These are phyloP conservation scores for Conringia planisiliqua DNA, from an alignment of 345 rosid species.

Conservation along the genomic window DNA sequence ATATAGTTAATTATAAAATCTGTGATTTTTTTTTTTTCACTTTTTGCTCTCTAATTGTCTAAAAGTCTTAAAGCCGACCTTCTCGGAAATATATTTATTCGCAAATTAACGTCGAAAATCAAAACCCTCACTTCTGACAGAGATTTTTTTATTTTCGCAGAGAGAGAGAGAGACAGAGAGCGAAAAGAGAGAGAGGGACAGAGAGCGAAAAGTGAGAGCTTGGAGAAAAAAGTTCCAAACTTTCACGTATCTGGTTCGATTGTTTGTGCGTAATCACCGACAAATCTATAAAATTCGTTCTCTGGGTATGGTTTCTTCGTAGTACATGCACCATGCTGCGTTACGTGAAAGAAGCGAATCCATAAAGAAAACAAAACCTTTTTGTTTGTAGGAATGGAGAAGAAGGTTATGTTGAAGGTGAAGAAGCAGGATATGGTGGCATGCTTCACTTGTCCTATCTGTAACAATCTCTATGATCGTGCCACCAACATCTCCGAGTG, in stretches of 20 bases:
- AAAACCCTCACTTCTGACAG: constrained; percentile 12
- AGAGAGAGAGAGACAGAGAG: neutral
- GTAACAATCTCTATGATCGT: neutral
- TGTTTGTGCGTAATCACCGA: neutral
- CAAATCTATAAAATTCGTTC: neutral
- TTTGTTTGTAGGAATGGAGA: neutral
- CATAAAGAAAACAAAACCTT: neutral
- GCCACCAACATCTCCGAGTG: constrained; percentile 26
- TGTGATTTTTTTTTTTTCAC: neutral
- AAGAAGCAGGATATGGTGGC: neutral
- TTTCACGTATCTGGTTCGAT: neutral
- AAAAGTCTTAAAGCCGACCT: neutral
- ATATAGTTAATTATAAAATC: too few species aligned
- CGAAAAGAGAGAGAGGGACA: constrained; percentile 1
- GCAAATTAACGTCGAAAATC: constrained; percentile 17
- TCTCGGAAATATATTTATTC: neutral
- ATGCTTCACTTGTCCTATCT: constrained; percentile 13
- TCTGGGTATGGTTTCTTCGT: neutral
- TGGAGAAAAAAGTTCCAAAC: neutral
- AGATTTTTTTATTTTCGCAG: neutral
- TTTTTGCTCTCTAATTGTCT: neutral
- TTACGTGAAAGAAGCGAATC: constrained; percentile 57
- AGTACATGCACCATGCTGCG: constrained; percentile 19
- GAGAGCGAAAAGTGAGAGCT: neutral
- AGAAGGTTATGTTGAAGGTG: neutral